These are phyloP conservation scores for Forsythia suspensa DNA, from an alignment of 257 asterid genomes.

Conservation along the genomic window DNA sequence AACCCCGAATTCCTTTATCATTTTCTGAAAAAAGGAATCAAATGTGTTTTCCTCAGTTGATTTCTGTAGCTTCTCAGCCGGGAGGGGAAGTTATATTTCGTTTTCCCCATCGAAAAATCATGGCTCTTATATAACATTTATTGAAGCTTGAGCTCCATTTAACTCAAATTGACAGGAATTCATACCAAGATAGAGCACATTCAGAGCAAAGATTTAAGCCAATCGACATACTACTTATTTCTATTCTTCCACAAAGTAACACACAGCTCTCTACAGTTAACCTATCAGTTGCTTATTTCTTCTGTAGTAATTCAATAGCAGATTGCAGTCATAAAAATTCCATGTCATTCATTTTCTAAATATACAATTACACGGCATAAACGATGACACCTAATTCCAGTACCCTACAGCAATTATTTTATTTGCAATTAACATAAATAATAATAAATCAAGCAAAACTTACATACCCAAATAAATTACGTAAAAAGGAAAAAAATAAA, in stretches of 20 bases:
- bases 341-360: background rate
- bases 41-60: background rate
- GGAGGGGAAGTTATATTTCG: background rate
- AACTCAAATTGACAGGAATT: background rate
- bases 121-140: background rate
- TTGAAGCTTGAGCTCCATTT: background rate
- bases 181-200: background rate
- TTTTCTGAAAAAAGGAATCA: background rate
- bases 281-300: background rate
- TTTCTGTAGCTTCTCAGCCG: background rate
- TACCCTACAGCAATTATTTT: background rate
- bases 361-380: background rate
- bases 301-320: background rate
- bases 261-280: background rate
- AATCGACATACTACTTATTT: background rate
- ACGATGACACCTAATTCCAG: too few relatives aligned
- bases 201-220: background rate
- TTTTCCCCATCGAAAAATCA: background rate
- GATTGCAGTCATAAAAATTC: background rate
- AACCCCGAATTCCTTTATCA: background rate
- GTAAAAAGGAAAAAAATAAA: background rate
- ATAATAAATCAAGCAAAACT: background rate
- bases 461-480: background rate
- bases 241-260: background rate
- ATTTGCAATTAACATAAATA: background rate